Evolutionary conservation across 257 asterid genomes (phyloP).

Genomic region (Thymus mandschuricus): DNA sequence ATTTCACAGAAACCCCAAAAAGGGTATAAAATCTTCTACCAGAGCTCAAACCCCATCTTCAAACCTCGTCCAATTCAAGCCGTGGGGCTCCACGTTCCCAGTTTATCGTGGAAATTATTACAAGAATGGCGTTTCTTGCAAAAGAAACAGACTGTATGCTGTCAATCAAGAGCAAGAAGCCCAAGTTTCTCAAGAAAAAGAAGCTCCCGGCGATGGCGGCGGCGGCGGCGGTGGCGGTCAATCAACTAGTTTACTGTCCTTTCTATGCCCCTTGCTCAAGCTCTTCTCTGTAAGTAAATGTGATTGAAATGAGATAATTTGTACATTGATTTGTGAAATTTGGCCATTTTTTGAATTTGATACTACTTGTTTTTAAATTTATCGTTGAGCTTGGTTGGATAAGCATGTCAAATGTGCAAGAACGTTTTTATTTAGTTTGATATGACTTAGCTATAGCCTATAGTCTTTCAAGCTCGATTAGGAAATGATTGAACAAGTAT

Average conservation of each 20-base stretch:
- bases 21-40: neutral
- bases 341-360: neutral
- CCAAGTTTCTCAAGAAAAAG: conserved; percentile 36
- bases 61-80: conserved; percentile 14
- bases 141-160: conserved; percentile 32
- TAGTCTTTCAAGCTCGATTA: neutral
- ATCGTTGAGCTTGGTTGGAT: neutral
- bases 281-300: conserved; percentile 64
- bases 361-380: neutral
- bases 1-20: neutral
- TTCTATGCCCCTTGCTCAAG: conserved; percentile 85
- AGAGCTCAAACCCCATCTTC: conserved; percentile 32
- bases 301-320: neutral
- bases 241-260: conserved; percentile 65
- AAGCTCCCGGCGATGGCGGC: conserved; percentile 30
- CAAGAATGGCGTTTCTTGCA: conserved; percentile 26
- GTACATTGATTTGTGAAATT: neutral
- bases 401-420: neutral
- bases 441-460: no score
- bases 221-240: conserved; percentile 42
- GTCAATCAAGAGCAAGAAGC: conserved; percentile 39
- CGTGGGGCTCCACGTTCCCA: conserved; percentile 3
- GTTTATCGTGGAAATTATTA: conserved; percentile 18
- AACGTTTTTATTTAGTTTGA: no score
- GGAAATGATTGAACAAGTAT: neutral